These are phyloP conservation scores for Cladorrhinum sp. DNA, from an alignment of 2,329 filamentous ascomycete species.

Conservation along the genomic window DNA sequence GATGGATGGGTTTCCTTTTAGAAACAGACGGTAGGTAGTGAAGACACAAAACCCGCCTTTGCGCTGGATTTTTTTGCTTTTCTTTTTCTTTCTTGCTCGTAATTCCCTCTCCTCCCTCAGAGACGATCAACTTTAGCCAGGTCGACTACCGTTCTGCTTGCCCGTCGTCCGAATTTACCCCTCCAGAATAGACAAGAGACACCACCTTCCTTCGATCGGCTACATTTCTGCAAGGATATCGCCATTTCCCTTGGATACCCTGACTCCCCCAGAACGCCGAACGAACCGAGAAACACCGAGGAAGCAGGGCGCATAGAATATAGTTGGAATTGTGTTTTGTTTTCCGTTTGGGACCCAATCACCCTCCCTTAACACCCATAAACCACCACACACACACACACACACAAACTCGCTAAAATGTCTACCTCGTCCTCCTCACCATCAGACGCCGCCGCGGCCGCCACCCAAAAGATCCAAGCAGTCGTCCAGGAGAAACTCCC, in stretches of 20 bases:
- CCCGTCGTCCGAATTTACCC: background rate
- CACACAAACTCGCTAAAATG: conserved; percentile 20
- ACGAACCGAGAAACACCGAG: background rate
- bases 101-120: background rate
- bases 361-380: no score
- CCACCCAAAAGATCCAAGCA: conserved; percentile 35
- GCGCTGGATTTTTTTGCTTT: background rate
- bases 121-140: background rate
- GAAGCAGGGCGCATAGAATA: background rate
- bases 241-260: background rate
- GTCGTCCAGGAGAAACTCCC: conserved; percentile 40
- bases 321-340: background rate
- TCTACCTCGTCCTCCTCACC: conserved; percentile 29
- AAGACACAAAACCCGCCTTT: background rate
- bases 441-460: conserved; percentile 33
- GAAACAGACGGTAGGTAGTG: no score
- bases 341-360: background rate
- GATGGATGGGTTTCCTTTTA: background rate
- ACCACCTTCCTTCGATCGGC: background rate
- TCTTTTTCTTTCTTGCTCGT: background rate
- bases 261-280: background rate
- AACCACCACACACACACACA: background rate
- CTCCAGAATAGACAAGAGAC: background rate
- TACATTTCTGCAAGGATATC: background rate
- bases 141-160: background rate